Base-by-base conservation (phyloP, 192 early-diverging fungal genomes). In the Coemansia sp. region DNA sequence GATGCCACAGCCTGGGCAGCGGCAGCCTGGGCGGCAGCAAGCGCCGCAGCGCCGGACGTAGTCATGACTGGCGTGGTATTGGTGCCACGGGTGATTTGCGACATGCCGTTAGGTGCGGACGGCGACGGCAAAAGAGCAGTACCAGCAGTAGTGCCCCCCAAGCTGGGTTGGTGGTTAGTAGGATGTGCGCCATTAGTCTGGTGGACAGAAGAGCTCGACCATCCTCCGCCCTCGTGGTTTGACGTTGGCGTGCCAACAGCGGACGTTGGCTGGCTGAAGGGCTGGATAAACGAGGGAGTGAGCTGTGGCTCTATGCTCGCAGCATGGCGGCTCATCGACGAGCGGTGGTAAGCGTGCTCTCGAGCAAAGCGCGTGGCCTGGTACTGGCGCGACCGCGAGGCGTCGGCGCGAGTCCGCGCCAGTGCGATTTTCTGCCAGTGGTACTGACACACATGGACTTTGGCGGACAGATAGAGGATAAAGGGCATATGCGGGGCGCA, bases 401-500 rank as follows among this genome's bases (percentile, higher is more conserved):
- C 50, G 1, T 79, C 70, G 7, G 66, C 38, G 24, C 76, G 65
- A 1, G 63, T 72, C 41, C 76, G 63, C 3, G 76, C 66, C 39
- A 79, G 41, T 5, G 76, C 76, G 52, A 79, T 72, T 59, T 79
- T 79, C 21, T 79, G 76, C 77, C 71, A 80, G 27, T 80, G 77
- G 68, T 80, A 80, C 58, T 74, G 71, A 52, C 77, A 80, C 26
- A 80, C 65, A 21, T 80, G 77, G 29, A 80, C 72, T 34, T 80
- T 80, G 14, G 77, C 77, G 1, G 77, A 65, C 53, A 80, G 21
- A 19, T 74, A 74, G 54, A 80, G 50, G 2, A 80, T 60, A 46
- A 80, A 80, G 14, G 77, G 77, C 77, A 80, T 80, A 12, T 80
- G 77, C 1, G 77, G 77, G 2, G 77, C 72, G 36, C 77, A 80